Base-by-base conservation (phyloP, 352 stramenopile species). In the Phytophthora sojae region DNA sequence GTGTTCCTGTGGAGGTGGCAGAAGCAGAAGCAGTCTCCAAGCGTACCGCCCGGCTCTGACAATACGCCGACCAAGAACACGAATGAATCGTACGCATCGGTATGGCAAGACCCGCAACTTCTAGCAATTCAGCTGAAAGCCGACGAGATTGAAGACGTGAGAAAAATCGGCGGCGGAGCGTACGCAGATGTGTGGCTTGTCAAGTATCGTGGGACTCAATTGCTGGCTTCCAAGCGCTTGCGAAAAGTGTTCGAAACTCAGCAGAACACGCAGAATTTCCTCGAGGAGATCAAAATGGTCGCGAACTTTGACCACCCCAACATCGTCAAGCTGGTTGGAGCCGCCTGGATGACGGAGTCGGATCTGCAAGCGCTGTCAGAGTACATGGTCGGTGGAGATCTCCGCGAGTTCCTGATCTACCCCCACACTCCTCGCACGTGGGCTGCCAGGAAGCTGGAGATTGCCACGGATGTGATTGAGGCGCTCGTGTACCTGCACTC, bases 321-420 rank as follows among this genome's bases (percentile, higher is more conserved):
- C 35, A 57, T 90, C 19, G 77, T 86, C 6, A 45, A 64, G 51
- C 73, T 88, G 23, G 57, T 88, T 23, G 82, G 82, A 29, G 78
- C 75, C 6, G 73, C 79, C 23, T 90, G 82, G 82, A 84, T 68
- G 3, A 67, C 71, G 35, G 59, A 76, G 30, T 69, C 71, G 14
- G 79, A 88, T 35, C 26, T 91, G 0, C 76, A 87, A 44, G 82
- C 77, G 4, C 44, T 91, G 2, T 85, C 82, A 15, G 81, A 91
- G 71, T 88, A 83, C 61, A 85, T 89, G 81, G 77, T 82, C 8
- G 73, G 76, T 29, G 77, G 82, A 45, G 81, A 91, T 50, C 26
- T 91, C n/a, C 58, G 75, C 3, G 67, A 66, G 1, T 81, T 75
- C 21, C 58, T 91, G 21, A 50, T 73, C 15, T 63, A 69, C 2